phyloP scores from a whole-genome alignment of 2,329 filamentous ascomycete species.

The Polytolypa hystricis region DNA sequence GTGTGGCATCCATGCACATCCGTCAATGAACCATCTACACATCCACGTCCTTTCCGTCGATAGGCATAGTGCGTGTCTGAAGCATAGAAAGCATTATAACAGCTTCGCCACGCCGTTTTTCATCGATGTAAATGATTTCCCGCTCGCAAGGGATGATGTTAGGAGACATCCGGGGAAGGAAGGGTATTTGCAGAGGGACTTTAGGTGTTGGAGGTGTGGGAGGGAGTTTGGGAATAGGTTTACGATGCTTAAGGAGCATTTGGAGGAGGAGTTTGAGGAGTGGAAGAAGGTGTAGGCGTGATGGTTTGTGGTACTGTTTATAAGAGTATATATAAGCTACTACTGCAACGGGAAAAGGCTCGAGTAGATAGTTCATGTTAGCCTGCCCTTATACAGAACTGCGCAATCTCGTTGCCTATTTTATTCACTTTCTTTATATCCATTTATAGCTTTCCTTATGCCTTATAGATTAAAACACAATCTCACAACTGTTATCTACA shows the following conservation, averaged over 20 bases:
- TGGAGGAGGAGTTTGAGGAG: conserved; percentile 59
- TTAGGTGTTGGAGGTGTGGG: conserved; percentile 79
- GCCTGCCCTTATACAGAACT: too few species aligned
- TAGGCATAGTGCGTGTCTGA: conserved; percentile 59
- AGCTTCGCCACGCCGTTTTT: conserved; percentile 83
- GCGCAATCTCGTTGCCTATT: too few species aligned
- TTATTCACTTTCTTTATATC: too few species aligned
- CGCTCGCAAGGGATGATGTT: conserved; percentile 54
- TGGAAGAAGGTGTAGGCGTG: conserved; percentile 59
- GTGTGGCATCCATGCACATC: conserved; percentile 72
- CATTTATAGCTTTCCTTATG: too few species aligned
- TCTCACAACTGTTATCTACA: too few species aligned
- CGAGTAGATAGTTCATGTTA: too few species aligned
- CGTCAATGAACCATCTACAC: conserved; percentile 87
- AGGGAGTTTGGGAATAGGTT: conserved; percentile 64
- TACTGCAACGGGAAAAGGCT: neutral
- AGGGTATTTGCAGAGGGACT: conserved; percentile 52
- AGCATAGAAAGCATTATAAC: conserved; percentile 81
- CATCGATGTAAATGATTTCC: conserved; percentile 67
- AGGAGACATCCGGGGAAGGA: conserved; percentile 46
- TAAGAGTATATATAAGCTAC: neutral
- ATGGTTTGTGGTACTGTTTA: neutral
- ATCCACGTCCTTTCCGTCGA: conserved; percentile 78
- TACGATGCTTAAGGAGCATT: conserved; percentile 60
- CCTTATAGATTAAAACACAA: too few species aligned